Evolutionary conservation across 805 yeast species (phyloP).

Genomic region (Sugiyamaella qingdaonensis): DNA sequence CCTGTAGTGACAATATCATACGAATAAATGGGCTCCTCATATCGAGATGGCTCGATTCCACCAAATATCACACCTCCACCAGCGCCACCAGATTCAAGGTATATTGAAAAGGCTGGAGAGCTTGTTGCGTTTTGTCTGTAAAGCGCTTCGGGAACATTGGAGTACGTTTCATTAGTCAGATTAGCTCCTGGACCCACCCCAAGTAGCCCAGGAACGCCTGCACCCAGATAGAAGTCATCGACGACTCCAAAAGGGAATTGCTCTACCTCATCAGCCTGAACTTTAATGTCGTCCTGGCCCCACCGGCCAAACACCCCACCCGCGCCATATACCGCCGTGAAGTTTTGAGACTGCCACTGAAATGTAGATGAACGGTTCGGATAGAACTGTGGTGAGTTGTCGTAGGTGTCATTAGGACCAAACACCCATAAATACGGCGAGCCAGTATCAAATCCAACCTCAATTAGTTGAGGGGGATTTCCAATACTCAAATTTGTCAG

Average conservation of each 20-base stretch:
- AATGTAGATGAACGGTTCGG: conserved; percentile 31
- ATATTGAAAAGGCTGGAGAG: conserved; percentile 59
- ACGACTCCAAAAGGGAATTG: conserved; percentile 31
- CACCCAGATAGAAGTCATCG: conserved; percentile 35
- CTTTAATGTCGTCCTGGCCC: conserved; percentile 28
- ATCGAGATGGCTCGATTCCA: conserved; percentile 27
- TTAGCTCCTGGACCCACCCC: conserved; percentile 50
- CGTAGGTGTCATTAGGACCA: conserved; percentile 31
- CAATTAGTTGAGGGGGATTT: conserved; percentile 40
- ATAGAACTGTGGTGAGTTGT: conserved; percentile 27
- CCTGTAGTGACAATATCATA: conserved; percentile 18
- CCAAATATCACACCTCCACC: conserved; percentile 32
- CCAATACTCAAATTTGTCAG: conserved; percentile 37
- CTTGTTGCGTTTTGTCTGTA: conserved; percentile 54
- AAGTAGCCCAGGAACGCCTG: conserved; percentile 56
- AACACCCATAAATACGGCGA: conserved; percentile 49
- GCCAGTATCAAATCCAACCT: conserved; percentile 46
- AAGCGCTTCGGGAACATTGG: conserved; percentile 62
- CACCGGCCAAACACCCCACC: conserved; percentile 32
- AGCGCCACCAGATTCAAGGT: conserved; percentile 40
- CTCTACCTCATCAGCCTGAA: conserved; percentile 18
- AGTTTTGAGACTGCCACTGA: conserved; percentile 32
- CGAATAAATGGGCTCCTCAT: conserved; percentile 27
- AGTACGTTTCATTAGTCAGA: conserved; percentile 39
- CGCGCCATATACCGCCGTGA: conserved; percentile 39